Evolutionary conservation across 2,329 filamentous ascomycete genomes (phyloP).

Genomic region (Alternaria infectoria): DNA sequence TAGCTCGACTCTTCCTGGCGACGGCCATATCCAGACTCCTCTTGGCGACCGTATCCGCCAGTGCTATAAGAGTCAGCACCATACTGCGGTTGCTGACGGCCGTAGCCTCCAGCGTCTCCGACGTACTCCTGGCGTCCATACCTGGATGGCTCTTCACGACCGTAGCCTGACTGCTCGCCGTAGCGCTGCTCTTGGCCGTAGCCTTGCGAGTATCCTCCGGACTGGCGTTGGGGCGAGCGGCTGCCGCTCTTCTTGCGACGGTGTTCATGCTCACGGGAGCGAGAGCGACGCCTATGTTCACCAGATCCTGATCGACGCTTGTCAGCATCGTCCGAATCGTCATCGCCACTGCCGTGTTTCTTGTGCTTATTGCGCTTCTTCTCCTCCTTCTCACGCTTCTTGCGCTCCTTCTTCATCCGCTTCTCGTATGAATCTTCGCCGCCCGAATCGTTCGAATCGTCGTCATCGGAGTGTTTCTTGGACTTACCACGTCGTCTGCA

Average conservation of each 20-base stretch:
- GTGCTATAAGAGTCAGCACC: constrained; percentile 6
- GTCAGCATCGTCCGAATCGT: constrained; percentile 26
- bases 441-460: constrained; percentile 32
- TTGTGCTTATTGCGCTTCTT: constrained; percentile 22
- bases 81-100: constrained; percentile 5
- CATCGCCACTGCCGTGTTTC: constrained; percentile 17
- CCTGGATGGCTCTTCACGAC: background rate
- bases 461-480: constrained; percentile 52
- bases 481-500: constrained; percentile 44
- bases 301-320: constrained; percentile 28
- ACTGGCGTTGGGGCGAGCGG: constrained; percentile 29
- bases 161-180: constrained; percentile 16
- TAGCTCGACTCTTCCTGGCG: constrained; percentile 2
- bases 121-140: background rate
- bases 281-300: constrained; percentile 18
- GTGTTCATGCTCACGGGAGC: constrained; percentile 22
- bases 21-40: constrained; percentile 11
- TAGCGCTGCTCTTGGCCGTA: constrained; percentile 35
- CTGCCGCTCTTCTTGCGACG: constrained; percentile 29
- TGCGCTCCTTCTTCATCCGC: constrained; percentile 27
- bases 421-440: constrained; percentile 38
- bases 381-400: constrained; percentile 30
- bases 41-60: constrained; percentile 10
- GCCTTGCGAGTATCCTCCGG: constrained; percentile 25
- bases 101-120: constrained; percentile 10